phyloP scores from a whole-genome alignment of 2,329 filamentous ascomycete genomes.

The Xylaria sp. region DNA sequence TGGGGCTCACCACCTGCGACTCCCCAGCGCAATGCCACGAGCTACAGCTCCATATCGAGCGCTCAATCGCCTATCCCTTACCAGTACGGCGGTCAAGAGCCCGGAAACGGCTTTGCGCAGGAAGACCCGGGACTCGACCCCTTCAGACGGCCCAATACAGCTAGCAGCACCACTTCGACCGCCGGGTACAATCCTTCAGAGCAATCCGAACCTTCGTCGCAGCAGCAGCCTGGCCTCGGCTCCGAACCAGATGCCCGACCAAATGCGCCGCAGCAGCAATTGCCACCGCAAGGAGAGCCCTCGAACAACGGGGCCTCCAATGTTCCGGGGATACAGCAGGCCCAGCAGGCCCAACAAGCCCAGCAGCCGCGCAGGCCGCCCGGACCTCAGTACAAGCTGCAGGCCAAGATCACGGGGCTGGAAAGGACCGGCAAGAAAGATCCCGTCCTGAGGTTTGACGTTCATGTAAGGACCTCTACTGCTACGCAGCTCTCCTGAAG shows the following conservation, averaged over 20 bases:
- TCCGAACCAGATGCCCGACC: conserved; percentile 43
- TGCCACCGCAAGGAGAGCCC: conserved; percentile 42
- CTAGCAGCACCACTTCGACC: conserved; percentile 59
- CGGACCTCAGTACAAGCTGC: conserved; percentile 82
- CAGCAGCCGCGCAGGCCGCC: conserved; percentile 66
- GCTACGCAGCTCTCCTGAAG: not conserved
- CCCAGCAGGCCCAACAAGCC: conserved; percentile 53
- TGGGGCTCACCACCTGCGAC: conserved; percentile 66
- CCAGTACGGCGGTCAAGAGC: conserved; percentile 55
- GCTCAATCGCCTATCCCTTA: conserved; percentile 56
- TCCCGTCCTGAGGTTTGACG: conserved; percentile 92
- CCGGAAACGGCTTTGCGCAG: conserved; percentile 57
- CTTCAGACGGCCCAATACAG: conserved; percentile 60
- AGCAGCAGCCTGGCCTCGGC: conserved; percentile 48
- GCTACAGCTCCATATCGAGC: conserved; percentile 56
- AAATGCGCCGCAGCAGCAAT: conserved; percentile 37
- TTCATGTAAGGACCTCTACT: conserved; percentile 77
- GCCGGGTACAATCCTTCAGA: conserved; percentile 53
- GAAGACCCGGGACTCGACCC: conserved; percentile 53
- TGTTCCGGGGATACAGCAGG: conserved; percentile 44
- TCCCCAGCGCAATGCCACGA: conserved; percentile 58
- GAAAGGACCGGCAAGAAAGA: conserved; percentile 96
- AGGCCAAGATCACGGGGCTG: conserved; percentile 93
- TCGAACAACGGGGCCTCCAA: conserved; percentile 38
- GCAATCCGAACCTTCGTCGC: conserved; percentile 46